Evolutionary conservation across 1,139 yeast genomes (phyloP).

Genomic region (Sugiyamaella sp.): DNA sequence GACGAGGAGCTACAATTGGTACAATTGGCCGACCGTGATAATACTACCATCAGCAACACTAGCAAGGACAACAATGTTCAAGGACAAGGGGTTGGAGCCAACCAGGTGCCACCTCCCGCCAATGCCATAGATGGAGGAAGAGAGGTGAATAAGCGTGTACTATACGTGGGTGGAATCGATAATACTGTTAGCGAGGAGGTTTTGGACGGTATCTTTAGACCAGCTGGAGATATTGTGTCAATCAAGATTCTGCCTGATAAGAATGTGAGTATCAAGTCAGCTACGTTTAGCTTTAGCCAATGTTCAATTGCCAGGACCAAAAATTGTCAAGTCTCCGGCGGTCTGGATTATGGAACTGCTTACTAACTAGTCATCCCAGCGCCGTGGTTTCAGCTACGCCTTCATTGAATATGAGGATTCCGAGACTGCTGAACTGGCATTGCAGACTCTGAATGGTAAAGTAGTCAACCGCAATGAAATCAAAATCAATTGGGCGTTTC

Average conservation of each 20-base stretch:
- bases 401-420: conserved; percentile 73
- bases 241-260: conserved; percentile 72
- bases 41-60: background rate
- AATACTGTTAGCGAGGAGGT: conserved; percentile 65
- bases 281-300: no score
- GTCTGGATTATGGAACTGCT: no score
- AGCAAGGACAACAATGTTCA: background rate
- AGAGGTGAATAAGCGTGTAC: conserved; percentile 68
- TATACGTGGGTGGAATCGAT: conserved; percentile 78
- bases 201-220: conserved; percentile 62
- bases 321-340: no score
- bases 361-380: conserved; percentile 33
- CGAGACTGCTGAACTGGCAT: conserved; percentile 63
- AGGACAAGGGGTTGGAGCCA: conserved; percentile 2
- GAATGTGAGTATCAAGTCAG: conserved; percentile 46
- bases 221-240: conserved; percentile 53
- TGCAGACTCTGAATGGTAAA: conserved; percentile 61
- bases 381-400: conserved; percentile 76
- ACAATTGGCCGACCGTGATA: no score
- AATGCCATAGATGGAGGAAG: conserved; percentile 80
- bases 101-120: conserved; percentile 49
- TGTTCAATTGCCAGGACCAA: no score
- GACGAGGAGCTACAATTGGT: conserved; percentile 1
- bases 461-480: conserved; percentile 46
- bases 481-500: conserved; percentile 81